Percentiles rank a stretch among this genome's conserved stretches.
phyloP scores from a whole-genome alignment of 441 rosid genomes.

The Euphorbia celastroides region DNA sequence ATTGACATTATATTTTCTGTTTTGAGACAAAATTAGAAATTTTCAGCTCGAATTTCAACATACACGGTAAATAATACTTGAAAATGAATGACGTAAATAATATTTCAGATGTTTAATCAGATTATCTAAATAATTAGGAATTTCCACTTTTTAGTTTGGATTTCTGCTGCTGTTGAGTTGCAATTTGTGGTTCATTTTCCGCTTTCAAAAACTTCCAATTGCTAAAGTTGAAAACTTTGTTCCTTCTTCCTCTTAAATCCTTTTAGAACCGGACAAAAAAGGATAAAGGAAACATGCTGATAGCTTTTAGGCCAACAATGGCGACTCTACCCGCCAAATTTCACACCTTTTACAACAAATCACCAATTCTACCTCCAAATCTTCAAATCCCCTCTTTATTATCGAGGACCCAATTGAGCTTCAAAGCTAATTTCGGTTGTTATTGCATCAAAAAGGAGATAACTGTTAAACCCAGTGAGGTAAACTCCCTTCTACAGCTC shows the following conservation, averaged over 20 bases:
- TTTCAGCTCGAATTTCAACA: too few species aligned
- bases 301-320: slow-evolving; percentile 3
- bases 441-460: slow-evolving; percentile 27
- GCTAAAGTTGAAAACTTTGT: background rate
- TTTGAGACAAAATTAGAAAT: too few species aligned
- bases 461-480: slow-evolving; percentile 29
- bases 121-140: too few species aligned
- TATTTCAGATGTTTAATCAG: too few species aligned
- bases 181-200: background rate
- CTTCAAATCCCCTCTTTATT: background rate
- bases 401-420: slow-evolving; percentile 14
- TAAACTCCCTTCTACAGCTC: slow-evolving; percentile 6
- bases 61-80: too few species aligned
- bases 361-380: slow-evolving; percentile 1
- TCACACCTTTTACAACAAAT: slow-evolving; percentile 2
- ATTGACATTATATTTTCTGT: too few species aligned
- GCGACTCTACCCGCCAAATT: slow-evolving; percentile 8
- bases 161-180: too few species aligned
- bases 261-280: too few species aligned
- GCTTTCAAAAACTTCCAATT: background rate
- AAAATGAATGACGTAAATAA: too few species aligned
- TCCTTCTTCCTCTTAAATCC: too few species aligned
- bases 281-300: background rate
- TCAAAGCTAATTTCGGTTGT: slow-evolving; percentile 26
- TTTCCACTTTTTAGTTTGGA: too few species aligned